Evolutionary conservation across 23 red algal genomes (phyloP).

Genomic region (Gracilaria gracilis): DNA sequence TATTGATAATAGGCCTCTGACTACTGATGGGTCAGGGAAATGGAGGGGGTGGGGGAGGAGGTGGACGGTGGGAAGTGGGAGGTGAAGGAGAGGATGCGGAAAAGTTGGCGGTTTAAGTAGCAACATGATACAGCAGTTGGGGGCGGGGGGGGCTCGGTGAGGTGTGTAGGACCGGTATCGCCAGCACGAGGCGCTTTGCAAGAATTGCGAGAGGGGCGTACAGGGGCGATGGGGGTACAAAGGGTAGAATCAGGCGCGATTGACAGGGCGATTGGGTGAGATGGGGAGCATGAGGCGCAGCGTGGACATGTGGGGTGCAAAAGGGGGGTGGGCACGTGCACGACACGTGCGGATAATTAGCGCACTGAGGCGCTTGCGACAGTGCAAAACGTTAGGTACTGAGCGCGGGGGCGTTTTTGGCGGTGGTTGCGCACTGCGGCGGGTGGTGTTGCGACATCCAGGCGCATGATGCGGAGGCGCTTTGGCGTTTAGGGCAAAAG

Average conservation of each 20-base stretch:
- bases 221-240: neutral
- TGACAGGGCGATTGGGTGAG: neutral
- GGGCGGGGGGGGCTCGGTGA: neutral
- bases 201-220: neutral
- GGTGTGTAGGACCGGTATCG: neutral
- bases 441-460: neutral
- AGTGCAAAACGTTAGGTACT: neutral
- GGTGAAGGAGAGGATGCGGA: neutral
- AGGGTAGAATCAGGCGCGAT: neutral
- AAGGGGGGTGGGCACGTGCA: neutral
- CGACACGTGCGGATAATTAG: neutral
- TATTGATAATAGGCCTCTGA: neutral
- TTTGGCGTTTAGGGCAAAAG: too few relatives aligned
- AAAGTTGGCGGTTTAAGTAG: neutral
- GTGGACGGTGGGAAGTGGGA: neutral
- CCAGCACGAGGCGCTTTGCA: neutral
- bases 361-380: neutral
- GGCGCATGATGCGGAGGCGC: neutral
- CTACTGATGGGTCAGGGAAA: neutral
- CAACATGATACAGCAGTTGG: too few relatives aligned
- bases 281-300: neutral
- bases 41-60: neutral
- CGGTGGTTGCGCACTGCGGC: too few relatives aligned
- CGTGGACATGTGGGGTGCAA: neutral
- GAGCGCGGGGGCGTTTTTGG: neutral